Evolutionary conservation across 805 yeast genomes (phyloP).

Genomic region (Candida succiphila): DNA sequence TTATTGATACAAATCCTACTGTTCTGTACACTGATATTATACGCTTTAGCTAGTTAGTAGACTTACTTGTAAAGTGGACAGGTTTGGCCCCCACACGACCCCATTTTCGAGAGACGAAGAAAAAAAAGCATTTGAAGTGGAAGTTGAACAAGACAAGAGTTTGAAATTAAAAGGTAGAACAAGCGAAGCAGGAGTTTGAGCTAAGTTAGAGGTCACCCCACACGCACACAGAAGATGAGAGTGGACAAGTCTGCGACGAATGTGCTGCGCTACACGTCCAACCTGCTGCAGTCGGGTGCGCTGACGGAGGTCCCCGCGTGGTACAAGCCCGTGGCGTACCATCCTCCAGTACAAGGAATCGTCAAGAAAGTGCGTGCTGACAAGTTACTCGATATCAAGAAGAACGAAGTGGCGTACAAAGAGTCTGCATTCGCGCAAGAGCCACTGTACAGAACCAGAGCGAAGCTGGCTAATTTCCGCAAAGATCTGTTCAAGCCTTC

Average conservation of each 20-base stretch:
- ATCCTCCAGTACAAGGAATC: conserved; percentile 69
- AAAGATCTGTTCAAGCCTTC: conserved; percentile 41
- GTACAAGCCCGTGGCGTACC: conserved; percentile 74
- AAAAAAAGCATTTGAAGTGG: not conserved
- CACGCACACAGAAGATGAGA: not conserved
- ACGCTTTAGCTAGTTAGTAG: no score
- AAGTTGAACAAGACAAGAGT: not conserved
- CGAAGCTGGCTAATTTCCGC: conserved; percentile 24
- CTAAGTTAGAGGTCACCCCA: not conserved
- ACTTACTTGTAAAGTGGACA: no score
- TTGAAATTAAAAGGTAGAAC: not conserved
- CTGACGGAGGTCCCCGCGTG: conserved; percentile 72
- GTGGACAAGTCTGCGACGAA: conserved; percentile 41
- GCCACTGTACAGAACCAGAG: conserved; percentile 36
- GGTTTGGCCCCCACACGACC: no score
- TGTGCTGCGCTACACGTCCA: conserved; percentile 74
- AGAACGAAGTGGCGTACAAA: conserved; percentile 9
- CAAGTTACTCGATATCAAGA: conserved; percentile 13
- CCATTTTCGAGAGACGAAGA: no score
- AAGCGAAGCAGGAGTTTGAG: not conserved
- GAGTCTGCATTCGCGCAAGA: conserved; percentile 2
- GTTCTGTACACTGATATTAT: no score
- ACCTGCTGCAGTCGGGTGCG: conserved; percentile 62
- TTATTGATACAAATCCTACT: no score
- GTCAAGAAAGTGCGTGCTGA: conserved; percentile 31